A percentile compares a stretch with the other conserved stretches of the same genome.
Conservation (phyloP, 2,329 filamentous ascomycete genomes). For the Rosellinia necatrix region DNA sequence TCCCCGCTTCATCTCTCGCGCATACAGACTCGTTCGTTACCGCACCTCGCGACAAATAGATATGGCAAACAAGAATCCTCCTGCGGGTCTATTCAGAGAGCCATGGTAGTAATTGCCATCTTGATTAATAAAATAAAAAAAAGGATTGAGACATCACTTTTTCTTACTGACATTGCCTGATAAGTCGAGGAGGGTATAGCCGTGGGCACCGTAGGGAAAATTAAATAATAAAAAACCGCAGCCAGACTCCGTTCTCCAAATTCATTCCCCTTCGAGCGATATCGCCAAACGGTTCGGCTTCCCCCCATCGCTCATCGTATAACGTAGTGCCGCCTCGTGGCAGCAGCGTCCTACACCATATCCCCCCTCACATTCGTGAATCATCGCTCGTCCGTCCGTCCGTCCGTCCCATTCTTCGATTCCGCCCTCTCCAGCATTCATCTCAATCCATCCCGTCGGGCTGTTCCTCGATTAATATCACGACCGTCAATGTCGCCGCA, state of each 20-base stretch:
- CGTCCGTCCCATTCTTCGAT: slow-evolving; percentile 1
- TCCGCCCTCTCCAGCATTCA: neutral
- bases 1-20: neutral
- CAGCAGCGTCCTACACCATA: neutral
- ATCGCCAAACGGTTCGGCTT: neutral
- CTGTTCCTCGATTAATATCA: slow-evolving; percentile 66
- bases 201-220: slow-evolving; percentile 6
- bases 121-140: too few relatives aligned
- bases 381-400: slow-evolving; percentile 8
- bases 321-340: neutral
- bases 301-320: neutral
- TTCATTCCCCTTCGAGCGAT: slow-evolving; percentile 2
- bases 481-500: slow-evolving; percentile 72
- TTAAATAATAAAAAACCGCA: neutral
- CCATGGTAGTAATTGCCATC: neutral
- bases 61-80: neutral
- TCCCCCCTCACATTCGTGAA: slow-evolving; percentile 4
- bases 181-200: slow-evolving; percentile 19
- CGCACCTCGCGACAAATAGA: neutral
- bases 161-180: neutral
- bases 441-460: slow-evolving; percentile 43
- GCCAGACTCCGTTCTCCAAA: slow-evolving; percentile 14
- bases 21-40: neutral
- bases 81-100: neutral
- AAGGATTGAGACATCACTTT: too few relatives aligned